These are phyloP conservation scores for Amanita pseudoporphyria DNA, from an alignment of 768 basidiomycete genomes.

Conservation along the genomic window DNA sequence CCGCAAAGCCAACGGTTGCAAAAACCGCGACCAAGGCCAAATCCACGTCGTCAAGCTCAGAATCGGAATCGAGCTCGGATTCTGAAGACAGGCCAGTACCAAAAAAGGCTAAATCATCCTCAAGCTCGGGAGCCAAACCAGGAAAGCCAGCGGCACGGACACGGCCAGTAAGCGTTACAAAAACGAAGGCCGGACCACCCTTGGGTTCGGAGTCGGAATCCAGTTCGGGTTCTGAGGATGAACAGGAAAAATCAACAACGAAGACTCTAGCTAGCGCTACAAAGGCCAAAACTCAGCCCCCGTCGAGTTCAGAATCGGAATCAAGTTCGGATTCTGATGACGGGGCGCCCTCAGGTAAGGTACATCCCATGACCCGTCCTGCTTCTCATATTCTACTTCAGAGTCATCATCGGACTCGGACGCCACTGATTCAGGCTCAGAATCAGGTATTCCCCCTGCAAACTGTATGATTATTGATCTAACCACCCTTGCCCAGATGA, in stretches of 20 bases:
- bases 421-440: conserved; percentile 18
- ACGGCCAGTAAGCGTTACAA: no score
- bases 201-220: no score
- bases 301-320: no score
- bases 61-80: conserved; percentile 5
- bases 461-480: neutral
- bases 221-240: conserved; percentile 4
- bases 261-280: neutral
- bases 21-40: conserved; percentile 6
- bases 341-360: neutral
- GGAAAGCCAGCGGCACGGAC: no score
- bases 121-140: no score
- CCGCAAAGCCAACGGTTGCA: conserved; percentile 3
- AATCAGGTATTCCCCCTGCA: conserved; percentile 17
- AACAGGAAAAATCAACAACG: conserved; percentile 16
- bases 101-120: no score
- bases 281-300: no score
- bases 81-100: conserved; percentile 2
- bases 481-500: conserved; percentile 17
- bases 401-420: neutral
- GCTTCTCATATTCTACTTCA: no score
- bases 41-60: conserved; percentile 2
- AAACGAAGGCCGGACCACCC: no score
- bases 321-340: no score
- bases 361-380: no score